Conservation (phyloP, 108 stramenopile genomes). For the Cyclostephanos tholiformis region DNA sequence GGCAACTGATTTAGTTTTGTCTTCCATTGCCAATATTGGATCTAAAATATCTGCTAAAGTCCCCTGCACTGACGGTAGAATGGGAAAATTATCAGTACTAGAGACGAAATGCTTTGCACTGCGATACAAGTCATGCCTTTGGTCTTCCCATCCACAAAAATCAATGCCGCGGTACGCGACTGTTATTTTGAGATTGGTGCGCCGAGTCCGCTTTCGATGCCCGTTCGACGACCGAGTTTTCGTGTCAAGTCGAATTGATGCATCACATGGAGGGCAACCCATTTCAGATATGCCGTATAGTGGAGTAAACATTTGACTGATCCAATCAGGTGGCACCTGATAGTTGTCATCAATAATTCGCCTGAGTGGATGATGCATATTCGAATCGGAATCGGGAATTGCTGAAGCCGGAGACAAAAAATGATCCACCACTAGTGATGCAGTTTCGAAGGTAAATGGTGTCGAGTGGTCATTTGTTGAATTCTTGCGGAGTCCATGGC, state of each 20-base stretch:
- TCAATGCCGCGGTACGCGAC: constrained; percentile 68
- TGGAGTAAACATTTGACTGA: constrained; percentile 16
- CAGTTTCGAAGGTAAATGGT: not conserved
- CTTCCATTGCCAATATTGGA: constrained; percentile 31
- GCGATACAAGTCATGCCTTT: constrained; percentile 47
- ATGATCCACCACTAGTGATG: not conserved
- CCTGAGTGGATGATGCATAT: not conserved
- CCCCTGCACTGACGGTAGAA: constrained; percentile 68
- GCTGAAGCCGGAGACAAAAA: not conserved
- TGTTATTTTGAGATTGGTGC: constrained; percentile 56
- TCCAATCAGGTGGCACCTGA: not conserved
- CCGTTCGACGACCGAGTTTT: not conserved
- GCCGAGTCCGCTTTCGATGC: constrained; percentile 32
- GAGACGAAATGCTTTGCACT: constrained; percentile 5
- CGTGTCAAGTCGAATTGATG: not conserved
- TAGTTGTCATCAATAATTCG: not conserved
- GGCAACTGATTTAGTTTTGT: not conserved
- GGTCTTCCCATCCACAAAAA: constrained; percentile 87
- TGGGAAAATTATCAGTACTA: not conserved
- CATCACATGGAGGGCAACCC: no score
- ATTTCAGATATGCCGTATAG: constrained; percentile 19
- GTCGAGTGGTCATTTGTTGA: not conserved
- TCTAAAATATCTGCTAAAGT: constrained; percentile 62
- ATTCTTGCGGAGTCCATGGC: not conserved
- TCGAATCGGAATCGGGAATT: not conserved